Conservation (phyloP, 1,139 yeast species). For the Pichia sp. region DNA sequence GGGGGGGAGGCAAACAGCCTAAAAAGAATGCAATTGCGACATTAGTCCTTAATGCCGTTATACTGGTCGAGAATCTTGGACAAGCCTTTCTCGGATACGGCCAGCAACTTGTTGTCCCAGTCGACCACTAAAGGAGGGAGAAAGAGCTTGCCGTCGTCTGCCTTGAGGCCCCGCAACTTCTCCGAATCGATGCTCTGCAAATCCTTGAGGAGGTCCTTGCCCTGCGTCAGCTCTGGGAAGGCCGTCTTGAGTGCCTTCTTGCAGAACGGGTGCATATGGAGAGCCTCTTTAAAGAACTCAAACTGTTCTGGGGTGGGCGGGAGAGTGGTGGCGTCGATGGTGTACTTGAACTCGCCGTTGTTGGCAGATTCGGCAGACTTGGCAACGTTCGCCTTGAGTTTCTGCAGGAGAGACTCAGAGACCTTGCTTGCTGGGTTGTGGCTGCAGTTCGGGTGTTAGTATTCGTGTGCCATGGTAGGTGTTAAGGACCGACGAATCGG, state of each 20-base stretch:
- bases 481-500: background rate
- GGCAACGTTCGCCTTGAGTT: constrained; percentile 6
- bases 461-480: background rate
- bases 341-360: constrained; percentile 21
- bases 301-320: constrained; percentile 32
- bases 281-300: constrained; percentile 24
- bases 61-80: constrained; percentile 26
- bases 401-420: constrained; percentile 6
- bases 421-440: constrained; percentile 9
- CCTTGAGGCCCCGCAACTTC: constrained; percentile 21
- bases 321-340: constrained; percentile 23
- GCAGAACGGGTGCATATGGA: constrained; percentile 28
- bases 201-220: constrained; percentile 19
- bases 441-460: background rate
- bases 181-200: constrained; percentile 21
- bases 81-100: constrained; percentile 43
- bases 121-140: constrained; percentile 53
- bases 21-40: no score
- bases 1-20: background rate
- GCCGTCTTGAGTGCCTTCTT: constrained; percentile 28
- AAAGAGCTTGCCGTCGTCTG: constrained; percentile 20
- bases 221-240: constrained; percentile 26
- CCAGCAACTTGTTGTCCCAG: constrained; percentile 50
- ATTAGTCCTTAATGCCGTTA: constrained; percentile 16
- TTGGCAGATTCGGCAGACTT: constrained; percentile 7